Evolutionary conservation across 2,329 filamentous ascomycete genomes (phyloP).

Genomic region (Domatiomyces globalis): DNA sequence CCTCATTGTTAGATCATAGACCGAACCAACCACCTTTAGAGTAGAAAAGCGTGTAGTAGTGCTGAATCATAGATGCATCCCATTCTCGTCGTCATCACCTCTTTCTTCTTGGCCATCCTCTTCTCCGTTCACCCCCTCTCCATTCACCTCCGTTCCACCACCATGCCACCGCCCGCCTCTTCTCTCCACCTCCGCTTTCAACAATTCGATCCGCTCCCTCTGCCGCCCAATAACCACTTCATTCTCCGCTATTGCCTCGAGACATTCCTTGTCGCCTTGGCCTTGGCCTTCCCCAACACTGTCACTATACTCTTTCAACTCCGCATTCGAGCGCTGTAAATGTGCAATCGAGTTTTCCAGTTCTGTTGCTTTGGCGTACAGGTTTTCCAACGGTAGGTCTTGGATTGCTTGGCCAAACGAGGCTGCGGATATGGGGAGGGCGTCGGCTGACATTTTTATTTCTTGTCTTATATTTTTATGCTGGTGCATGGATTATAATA

Average conservation of each 20-base stretch:
- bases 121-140: conserved; percentile 24
- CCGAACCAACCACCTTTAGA: background rate
- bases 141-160: conserved; percentile 15
- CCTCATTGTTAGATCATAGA: background rate
- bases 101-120: conserved; percentile 25
- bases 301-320: conserved; percentile 39
- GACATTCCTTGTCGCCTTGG: conserved; percentile 36
- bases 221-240: conserved; percentile 42
- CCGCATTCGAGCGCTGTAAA: conserved; percentile 42
- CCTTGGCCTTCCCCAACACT: conserved; percentile 14
- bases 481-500: background rate
- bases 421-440: conserved; percentile 35
- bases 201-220: conserved; percentile 38
- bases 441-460: conserved; percentile 34
- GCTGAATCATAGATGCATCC: conserved; percentile 28
- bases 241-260: conserved; percentile 46
- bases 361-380: conserved; percentile 48
- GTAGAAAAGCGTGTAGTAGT: background rate
- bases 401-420: conserved; percentile 43
- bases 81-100: conserved; percentile 24
- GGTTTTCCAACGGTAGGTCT: conserved; percentile 42
- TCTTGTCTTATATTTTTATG: background rate
- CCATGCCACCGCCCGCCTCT: conserved; percentile 42
- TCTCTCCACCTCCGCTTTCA: conserved; percentile 42
- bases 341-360: conserved; percentile 46